Conservation (phyloP, 768 basidiomycete species). For the Pleurotus sapidus region DNA sequence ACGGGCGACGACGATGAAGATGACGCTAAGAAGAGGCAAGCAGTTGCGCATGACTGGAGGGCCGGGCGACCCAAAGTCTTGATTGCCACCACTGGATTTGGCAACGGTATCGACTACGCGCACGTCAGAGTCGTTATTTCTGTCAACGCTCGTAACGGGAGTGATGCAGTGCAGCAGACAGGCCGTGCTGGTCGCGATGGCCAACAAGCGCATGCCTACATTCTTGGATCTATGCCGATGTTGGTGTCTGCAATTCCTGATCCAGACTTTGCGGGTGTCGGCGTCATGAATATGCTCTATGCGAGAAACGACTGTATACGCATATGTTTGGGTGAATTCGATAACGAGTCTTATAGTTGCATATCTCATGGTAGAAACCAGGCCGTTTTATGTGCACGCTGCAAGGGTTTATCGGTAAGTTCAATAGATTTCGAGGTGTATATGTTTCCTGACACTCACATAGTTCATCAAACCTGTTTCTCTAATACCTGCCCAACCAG, state of each 20-base stretch:
- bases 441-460: too few species aligned
- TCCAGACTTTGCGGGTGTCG: not conserved
- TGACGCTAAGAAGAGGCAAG: too few species aligned
- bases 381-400: too few species aligned
- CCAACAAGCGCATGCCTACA: not conserved
- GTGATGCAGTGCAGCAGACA: not conserved
- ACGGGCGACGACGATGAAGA: too few species aligned
- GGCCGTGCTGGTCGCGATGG: slow-evolving; percentile 5
- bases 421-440: too few species aligned
- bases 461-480: too few species aligned
- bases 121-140: slow-evolving; percentile 1
- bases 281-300: not conserved
- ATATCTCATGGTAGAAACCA: too few species aligned
- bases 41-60: not conserved
- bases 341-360: not conserved
- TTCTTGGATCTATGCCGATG: not conserved
- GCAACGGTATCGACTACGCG: slow-evolving; percentile 5
- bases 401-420: too few species aligned
- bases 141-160: not conserved
- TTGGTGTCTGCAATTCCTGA: not conserved
- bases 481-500: too few species aligned
- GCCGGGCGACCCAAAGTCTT: not conserved
- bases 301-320: not conserved
- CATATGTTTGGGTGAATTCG: not conserved
- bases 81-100: slow-evolving; percentile 8